Base-by-base conservation (phyloP, 1,139 yeast species). In the Zygoascus hellenicus region DNA sequence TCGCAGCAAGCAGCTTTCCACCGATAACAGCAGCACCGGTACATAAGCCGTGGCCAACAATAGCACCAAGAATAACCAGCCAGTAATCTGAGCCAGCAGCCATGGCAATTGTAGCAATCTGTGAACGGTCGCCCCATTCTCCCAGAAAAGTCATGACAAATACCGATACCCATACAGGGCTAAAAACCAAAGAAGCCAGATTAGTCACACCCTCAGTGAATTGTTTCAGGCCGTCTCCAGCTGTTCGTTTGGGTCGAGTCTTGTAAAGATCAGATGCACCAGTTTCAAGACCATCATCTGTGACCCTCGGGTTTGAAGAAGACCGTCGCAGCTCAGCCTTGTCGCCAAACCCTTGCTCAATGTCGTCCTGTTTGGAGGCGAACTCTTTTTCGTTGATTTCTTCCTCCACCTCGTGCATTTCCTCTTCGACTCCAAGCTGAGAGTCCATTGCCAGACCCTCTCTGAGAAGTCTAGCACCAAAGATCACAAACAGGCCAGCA, bases 91-190 rank as follows among this genome's bases (percentile, higher is more conserved):
- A 82, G 35, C 97, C 97, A 1, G 98, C 96, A 43, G 97, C 97
- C 95, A 92, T 85, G 46, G 98, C 98, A 60, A 92, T 89, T 38
- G 97, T 94, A 34, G 97, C 96, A 47, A 92, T 88, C 69, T 92
- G 99, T 11, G 97, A 89, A 61, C 98, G 81, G 66, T 92, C 99
- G 44, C 99, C 99, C 95, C 97, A 89, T 70, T 92, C 99, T 50
- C 97, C 98, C 48, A 92, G 72, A 65, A 94, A 94, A 1, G 96
- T 88, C 97, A 94, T 90, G 47, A 83, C 81, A 64, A 92, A 92
- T 4, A 92, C 94, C 69, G 92, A 97, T 57, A 90, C 84, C 90
- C 96, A 92, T 13, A 82, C 71, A 2, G 98, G 98, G 5, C 96
- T 84, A 46, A 92, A 71, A 13, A 89, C 69, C 51, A 81, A 77